A percentile compares a stretch with the other conserved stretches of the same genome.
These are phyloP conservation scores for Hibiscus tridactylites DNA, from an alignment of 345 rosid species.

Conservation along the genomic window DNA sequence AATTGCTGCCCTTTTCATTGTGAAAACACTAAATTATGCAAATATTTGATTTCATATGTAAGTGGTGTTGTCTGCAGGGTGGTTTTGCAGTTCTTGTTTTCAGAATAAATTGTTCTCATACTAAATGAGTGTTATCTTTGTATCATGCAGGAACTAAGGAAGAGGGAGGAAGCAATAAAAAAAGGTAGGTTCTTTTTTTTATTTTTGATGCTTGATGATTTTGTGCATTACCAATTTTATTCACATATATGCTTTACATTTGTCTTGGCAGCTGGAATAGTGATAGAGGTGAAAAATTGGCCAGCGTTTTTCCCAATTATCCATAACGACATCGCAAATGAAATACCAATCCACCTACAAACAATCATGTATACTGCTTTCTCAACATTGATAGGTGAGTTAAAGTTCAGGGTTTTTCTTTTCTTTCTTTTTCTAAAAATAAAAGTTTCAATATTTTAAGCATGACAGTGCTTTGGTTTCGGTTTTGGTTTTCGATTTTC, in stretches of 20 bases:
- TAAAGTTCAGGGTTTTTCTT: neutral
- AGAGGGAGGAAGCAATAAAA: slow-evolving; percentile 79
- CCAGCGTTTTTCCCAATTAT: slow-evolving; percentile 88
- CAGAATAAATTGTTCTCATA: neutral
- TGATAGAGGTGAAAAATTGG: slow-evolving; percentile 92
- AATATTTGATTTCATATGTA: neutral
- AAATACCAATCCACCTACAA: slow-evolving; percentile 93
- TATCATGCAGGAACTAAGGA: slow-evolving; percentile 63
- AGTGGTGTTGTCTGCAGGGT: neutral
- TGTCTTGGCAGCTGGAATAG: slow-evolving; percentile 75
- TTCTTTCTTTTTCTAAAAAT: too few relatives aligned
- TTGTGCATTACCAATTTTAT: slow-evolving; percentile 3
- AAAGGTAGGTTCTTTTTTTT: slow-evolving; percentile 28
- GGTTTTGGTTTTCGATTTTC: too few relatives aligned
- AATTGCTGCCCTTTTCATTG: neutral
- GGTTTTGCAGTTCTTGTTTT: slow-evolving; percentile 1
- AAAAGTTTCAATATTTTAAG: neutral
- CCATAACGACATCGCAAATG: slow-evolving; percentile 91
- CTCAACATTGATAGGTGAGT: slow-evolving; percentile 79
- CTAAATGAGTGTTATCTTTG: slow-evolving; percentile 4
- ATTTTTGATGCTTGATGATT: neutral
- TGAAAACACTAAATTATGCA: slow-evolving; percentile 2
- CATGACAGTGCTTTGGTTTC: neutral
- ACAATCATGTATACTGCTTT: slow-evolving; percentile 79
- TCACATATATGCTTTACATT: slow-evolving; percentile 11